phyloP scores from a whole-genome alignment of 129 eudicot genomes.

The Cynara cardunculus region DNA sequence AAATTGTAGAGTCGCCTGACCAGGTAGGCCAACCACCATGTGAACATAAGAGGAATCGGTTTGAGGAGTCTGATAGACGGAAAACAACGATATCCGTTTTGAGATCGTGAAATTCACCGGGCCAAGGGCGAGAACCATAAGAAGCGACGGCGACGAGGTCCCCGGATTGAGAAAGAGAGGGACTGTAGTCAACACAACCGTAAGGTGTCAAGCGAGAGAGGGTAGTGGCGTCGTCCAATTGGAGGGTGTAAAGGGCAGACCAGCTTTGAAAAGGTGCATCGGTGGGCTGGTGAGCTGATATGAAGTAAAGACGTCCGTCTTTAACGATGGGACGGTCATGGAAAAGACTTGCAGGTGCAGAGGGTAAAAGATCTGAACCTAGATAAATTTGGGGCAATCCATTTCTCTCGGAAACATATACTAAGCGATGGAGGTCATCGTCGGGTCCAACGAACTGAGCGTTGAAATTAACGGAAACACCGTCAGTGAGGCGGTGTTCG shows the following conservation, averaged over 20 bases:
- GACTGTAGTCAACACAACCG: slow-evolving; percentile 67
- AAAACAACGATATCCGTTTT: slow-evolving; percentile 63
- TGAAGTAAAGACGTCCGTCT: slow-evolving; percentile 38
- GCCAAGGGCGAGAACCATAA: slow-evolving; percentile 59
- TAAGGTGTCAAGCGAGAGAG: slow-evolving; percentile 50
- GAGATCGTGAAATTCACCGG: slow-evolving; percentile 65
- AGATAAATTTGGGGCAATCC: slow-evolving; percentile 52
- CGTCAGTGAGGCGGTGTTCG: slow-evolving; percentile 62
- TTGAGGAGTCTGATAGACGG: slow-evolving; percentile 37
- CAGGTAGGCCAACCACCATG: slow-evolving; percentile 93
- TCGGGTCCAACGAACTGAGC: slow-evolving; percentile 46
- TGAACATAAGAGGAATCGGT: slow-evolving; percentile 30
- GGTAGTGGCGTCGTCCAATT: neutral
- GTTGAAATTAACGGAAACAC: slow-evolving; percentile 60
- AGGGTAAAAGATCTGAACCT: slow-evolving; percentile 20
- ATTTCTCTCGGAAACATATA: slow-evolving; percentile 60
- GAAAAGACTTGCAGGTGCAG: slow-evolving; percentile 44
- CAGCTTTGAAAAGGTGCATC: slow-evolving; percentile 59
- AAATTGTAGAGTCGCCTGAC: slow-evolving; percentile 54
- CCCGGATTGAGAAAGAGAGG: slow-evolving; percentile 56
- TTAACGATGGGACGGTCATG: slow-evolving; percentile 65
- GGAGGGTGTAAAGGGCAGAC: slow-evolving; percentile 58
- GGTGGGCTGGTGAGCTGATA: slow-evolving; percentile 57
- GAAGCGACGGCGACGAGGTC: slow-evolving; percentile 64
- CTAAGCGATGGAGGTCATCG: slow-evolving; percentile 34